A percentile compares a stretch with the other conserved stretches of the same genome.
Conservation (phyloP, 352 stramenopile genomes). For the Phytophthora ohioensis region DNA sequence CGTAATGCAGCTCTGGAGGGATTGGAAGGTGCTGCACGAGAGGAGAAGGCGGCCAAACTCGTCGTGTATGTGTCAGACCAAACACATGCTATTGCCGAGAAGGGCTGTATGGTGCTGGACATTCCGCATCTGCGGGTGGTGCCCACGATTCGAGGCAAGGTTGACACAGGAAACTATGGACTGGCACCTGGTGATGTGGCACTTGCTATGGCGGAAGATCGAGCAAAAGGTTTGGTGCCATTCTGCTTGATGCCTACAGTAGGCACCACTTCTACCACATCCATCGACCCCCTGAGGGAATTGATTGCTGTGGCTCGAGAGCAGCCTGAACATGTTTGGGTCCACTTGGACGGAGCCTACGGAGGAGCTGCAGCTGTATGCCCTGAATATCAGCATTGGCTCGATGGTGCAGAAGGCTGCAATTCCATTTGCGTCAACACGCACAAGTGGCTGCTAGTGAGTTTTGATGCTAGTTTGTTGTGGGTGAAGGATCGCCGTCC, state of each 20-base stretch:
- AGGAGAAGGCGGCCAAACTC: slow-evolving; percentile 50
- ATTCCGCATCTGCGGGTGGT: slow-evolving; percentile 65
- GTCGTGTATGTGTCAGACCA: slow-evolving; percentile 78
- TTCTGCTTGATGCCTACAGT: slow-evolving; percentile 72
- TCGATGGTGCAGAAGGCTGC: slow-evolving; percentile 63
- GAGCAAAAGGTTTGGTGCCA: slow-evolving; percentile 57
- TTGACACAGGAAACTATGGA: slow-evolving; percentile 59
- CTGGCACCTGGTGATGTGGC: slow-evolving; percentile 58
- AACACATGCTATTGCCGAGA: slow-evolving; percentile 73
- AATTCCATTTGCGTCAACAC: slow-evolving; percentile 80
- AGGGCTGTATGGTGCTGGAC: slow-evolving; percentile 75
- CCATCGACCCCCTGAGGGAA: slow-evolving; percentile 59
- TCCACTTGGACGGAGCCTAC: slow-evolving; percentile 75
- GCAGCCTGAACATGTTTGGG: slow-evolving; percentile 56
- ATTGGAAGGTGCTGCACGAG: slow-evolving; percentile 42
- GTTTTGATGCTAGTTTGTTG: slow-evolving; percentile 70
- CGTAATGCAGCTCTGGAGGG: slow-evolving; percentile 50
- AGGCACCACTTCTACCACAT: slow-evolving; percentile 69
- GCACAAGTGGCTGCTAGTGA: slow-evolving; percentile 82
- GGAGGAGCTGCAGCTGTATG: slow-evolving; percentile 61
- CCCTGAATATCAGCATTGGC: slow-evolving; percentile 59
- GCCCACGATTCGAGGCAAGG: slow-evolving; percentile 54
- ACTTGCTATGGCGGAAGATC: slow-evolving; percentile 59
- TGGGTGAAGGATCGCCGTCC: slow-evolving; percentile 70
- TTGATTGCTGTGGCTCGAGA: slow-evolving; percentile 50